Evolutionary conservation across 495 filamentous ascomycete genomes (phyloP).

Genomic region (Daldinia caldariorum): DNA sequence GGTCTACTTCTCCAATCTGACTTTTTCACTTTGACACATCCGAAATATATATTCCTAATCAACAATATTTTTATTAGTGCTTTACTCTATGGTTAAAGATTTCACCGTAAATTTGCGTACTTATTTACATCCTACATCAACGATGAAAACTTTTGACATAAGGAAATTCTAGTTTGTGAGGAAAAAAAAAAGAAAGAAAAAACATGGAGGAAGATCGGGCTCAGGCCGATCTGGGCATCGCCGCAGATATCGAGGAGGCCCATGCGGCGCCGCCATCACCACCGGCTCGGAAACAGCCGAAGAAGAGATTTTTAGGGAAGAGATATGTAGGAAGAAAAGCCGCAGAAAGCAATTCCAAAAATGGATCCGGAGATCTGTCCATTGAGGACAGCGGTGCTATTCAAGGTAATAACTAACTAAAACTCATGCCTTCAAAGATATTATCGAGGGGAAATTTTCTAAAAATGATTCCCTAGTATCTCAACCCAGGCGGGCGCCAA

Average conservation of each 20-base stretch:
- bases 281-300: conserved; percentile 64
- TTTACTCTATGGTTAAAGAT: background rate
- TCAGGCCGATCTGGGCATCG: conserved; percentile 61
- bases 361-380: conserved; percentile 56
- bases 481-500: conserved; percentile 72
- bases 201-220: conserved; percentile 65
- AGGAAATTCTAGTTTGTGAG: too few species aligned
- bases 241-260: conserved; percentile 63
- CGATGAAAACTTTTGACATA: background rate
- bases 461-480: conserved; percentile 47
- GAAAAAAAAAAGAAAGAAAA: background rate
- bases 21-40: conserved; percentile 25
- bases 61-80: background rate
- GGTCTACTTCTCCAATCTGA: conserved; percentile 6
- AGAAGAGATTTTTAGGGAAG: conserved; percentile 83
- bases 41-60: background rate
- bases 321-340: conserved; percentile 76
- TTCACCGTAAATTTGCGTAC: background rate
- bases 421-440: too few species aligned
- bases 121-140: background rate
- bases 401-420: too few species aligned
- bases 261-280: conserved; percentile 47
- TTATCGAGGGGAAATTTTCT: conserved; percentile 19
- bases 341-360: conserved; percentile 63
- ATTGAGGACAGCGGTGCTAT: conserved; percentile 74